Evolutionary conservation across 208 protist species (phyloP).

Genomic region (Trypanosoma cruzi): DNA sequence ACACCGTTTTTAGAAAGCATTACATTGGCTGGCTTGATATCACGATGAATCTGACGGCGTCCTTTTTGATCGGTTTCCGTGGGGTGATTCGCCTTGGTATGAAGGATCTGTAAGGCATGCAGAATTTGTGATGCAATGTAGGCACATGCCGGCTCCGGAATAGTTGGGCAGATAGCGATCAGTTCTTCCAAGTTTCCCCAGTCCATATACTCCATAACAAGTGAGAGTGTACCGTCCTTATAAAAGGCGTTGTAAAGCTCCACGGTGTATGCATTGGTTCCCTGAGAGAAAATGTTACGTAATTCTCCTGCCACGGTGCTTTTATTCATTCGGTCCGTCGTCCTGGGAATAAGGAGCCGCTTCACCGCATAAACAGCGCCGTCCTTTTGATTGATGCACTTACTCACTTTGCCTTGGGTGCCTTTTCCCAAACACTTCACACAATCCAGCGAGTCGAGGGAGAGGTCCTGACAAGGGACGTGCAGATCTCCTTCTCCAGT

Average conservation of each 20-base stretch:
- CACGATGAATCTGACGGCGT: conserved; percentile 84
- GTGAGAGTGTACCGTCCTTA: conserved; percentile 55
- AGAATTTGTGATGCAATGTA: conserved; percentile 84
- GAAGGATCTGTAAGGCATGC: conserved; percentile 79
- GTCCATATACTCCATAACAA: conserved; percentile 93
- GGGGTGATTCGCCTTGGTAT: conserved; percentile 86
- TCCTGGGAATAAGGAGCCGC: conserved; percentile 68
- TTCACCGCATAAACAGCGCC: conserved; percentile 75
- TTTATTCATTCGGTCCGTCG: conserved; percentile 54
- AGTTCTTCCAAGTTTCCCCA: conserved; percentile 88
- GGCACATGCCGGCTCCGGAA: conserved; percentile 60
- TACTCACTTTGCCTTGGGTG: conserved; percentile 75
- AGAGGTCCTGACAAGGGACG: conserved; percentile 63
- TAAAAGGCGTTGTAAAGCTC: conserved; percentile 88
- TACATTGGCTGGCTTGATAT: conserved; percentile 90
- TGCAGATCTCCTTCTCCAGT: conserved; percentile 77
- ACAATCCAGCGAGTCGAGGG: conserved; percentile 54
- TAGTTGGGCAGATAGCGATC: conserved; percentile 35
- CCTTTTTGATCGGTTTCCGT: conserved; percentile 74
- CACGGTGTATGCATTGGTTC: conserved; percentile 74
- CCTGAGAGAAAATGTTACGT: conserved; percentile 79
- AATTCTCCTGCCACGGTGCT: conserved; percentile 82
- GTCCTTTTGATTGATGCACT: conserved; percentile 57
- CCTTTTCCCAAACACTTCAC: conserved; percentile 65
- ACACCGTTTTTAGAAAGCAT: conserved; percentile 73